A percentile compares a stretch with the other conserved stretches of the same genome.
Conservation (phyloP, 192 early-diverging fungal species). For the Backusella sp. region DNA sequence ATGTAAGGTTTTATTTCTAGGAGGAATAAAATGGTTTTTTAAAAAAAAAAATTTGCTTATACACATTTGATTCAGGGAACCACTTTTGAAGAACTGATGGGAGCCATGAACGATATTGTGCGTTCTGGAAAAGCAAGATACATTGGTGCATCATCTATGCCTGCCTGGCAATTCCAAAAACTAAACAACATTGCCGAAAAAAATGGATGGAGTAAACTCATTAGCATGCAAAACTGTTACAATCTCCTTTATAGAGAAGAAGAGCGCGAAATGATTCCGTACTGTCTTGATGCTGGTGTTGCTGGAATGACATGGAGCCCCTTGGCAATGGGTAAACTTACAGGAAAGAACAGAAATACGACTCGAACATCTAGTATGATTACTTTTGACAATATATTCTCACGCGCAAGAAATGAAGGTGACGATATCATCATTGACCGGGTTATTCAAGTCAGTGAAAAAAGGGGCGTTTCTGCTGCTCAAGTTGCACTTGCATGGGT, state of each 20-base stretch:
- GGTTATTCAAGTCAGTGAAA: conserved; percentile 17
- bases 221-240: conserved; percentile 48
- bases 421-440: conserved; percentile 20
- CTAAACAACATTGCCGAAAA: conserved; percentile 46
- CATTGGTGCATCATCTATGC: conserved; percentile 35
- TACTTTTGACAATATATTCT: not conserved
- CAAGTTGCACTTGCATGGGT: conserved; percentile 35
- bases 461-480: conserved; percentile 21
- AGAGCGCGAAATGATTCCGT: conserved; percentile 56
- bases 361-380: not conserved
- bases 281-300: conserved; percentile 41
- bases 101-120: conserved; percentile 40
- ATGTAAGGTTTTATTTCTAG: not conserved
- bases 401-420: not conserved
- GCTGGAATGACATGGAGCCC: conserved; percentile 51
- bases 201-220: conserved; percentile 48
- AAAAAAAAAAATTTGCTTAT: not conserved
- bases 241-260: conserved; percentile 51
- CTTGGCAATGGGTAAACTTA: conserved; percentile 43
- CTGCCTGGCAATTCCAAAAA: conserved; percentile 49
- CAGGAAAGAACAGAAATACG: conserved; percentile 20
- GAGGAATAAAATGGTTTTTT: not conserved
- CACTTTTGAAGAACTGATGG: conserved; percentile 40
- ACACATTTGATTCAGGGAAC: conserved; percentile 29
- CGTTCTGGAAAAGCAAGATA: conserved; percentile 42